Evolutionary conservation across 2,329 filamentous ascomycete genomes (phyloP).

Genomic region (Nannizziopsis arthrosporioides): DNA sequence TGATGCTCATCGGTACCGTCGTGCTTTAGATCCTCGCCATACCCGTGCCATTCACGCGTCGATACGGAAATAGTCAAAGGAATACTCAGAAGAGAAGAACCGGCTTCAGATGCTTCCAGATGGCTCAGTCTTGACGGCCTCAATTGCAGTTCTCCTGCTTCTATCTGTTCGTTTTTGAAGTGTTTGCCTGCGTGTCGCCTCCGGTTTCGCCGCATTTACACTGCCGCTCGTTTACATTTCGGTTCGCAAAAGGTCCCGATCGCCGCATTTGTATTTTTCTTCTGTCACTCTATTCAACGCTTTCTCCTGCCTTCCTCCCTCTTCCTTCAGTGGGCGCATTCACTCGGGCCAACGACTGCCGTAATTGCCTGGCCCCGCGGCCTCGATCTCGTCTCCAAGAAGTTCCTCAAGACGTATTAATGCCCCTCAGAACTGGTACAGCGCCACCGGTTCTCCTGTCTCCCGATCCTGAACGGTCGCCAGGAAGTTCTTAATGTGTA

Average conservation of each 20-base stretch:
- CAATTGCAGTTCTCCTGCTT: background rate
- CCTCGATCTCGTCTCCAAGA: background rate
- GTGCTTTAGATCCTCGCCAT: background rate
- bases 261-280: background rate
- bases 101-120: background rate
- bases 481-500: constrained; percentile 5
- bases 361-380: no score
- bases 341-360: no score
- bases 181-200: background rate
- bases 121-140: constrained; percentile 8
- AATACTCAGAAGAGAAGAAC: background rate
- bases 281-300: background rate
- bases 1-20: background rate
- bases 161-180: background rate
- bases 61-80: background rate
- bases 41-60: background rate
- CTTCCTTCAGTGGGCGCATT: background rate
- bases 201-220: constrained; percentile 1
- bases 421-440: background rate
- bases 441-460: background rate
- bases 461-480: background rate
- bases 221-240: constrained; percentile 12
- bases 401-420: background rate
- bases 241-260: background rate
- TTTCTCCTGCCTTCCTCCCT: background rate